phyloP scores from a whole-genome alignment of 768 basidiomycete species.

The Tulasnella sp. region DNA sequence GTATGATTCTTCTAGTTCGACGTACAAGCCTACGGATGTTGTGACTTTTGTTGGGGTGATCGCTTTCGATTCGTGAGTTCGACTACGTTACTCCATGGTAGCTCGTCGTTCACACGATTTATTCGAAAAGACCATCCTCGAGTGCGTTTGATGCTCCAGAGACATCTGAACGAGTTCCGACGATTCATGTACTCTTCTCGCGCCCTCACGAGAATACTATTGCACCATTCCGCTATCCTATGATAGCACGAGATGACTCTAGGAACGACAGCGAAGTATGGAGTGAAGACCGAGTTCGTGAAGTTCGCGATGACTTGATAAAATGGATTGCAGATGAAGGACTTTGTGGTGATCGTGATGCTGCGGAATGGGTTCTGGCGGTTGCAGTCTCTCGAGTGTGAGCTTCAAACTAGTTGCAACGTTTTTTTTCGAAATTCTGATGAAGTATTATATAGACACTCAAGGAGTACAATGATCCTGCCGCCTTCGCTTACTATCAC shows the following conservation, averaged over 20 bases:
- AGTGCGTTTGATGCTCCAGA: neutral
- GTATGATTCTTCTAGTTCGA: constrained; percentile 39
- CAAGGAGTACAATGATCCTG: constrained; percentile 49
- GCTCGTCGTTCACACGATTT: neutral
- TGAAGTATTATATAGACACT: constrained; percentile 37
- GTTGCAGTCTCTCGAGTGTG: constrained; percentile 49
- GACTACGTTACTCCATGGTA: constrained; percentile 1
- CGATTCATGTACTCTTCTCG: constrained; percentile 39
- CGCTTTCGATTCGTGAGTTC: constrained; percentile 47
- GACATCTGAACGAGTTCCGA: constrained; percentile 24
- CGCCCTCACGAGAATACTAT: constrained; percentile 31
- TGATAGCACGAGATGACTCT: neutral
- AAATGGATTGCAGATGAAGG: constrained; percentile 60
- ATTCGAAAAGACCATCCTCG: neutral
- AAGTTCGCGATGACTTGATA: constrained; percentile 42
- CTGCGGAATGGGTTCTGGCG: constrained; percentile 66
- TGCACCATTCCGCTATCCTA: constrained; percentile 4
- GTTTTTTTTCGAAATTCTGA: neutral
- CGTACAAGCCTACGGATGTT: constrained; percentile 48
- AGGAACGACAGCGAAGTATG: neutral
- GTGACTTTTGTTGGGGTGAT: constrained; percentile 63
- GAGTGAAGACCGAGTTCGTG: neutral
- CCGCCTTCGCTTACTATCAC: constrained; percentile 55
- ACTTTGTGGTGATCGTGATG: constrained; percentile 51
- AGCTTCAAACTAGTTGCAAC: constrained; percentile 21